Evolutionary conservation across 441 rosid species (phyloP).

Genomic region (Pelargonium fulgidum): DNA sequence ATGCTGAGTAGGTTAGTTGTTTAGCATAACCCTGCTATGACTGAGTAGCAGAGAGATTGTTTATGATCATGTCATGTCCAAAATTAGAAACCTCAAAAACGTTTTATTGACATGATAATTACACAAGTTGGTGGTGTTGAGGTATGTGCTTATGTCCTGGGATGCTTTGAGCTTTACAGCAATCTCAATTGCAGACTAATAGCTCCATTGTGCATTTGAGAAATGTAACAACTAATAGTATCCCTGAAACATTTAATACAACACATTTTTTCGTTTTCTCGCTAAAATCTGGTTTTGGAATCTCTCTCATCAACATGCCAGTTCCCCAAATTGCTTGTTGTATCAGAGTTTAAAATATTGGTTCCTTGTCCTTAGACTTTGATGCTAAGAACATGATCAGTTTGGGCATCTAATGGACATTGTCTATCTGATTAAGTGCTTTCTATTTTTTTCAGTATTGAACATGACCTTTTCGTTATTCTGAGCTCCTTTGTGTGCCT

Average conservation of each 20-base stretch:
- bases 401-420: background rate
- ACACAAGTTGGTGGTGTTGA: background rate
- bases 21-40: background rate
- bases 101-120: background rate
- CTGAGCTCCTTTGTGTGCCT: background rate
- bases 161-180: background rate
- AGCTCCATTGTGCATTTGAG: background rate
- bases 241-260: too few relatives aligned
- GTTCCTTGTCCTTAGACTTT: background rate
- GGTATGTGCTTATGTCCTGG: background rate
- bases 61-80: background rate
- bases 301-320: background rate
- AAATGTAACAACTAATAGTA: background rate
- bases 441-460: background rate
- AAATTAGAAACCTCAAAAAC: too few relatives aligned
- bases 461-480: background rate
- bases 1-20: background rate
- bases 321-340: constrained; percentile 5
- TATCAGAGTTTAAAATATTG: background rate
- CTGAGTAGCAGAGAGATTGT: background rate
- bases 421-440: constrained; percentile 12
- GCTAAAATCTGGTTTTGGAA: background rate
- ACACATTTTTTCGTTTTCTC: background rate
- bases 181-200: background rate
- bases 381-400: background rate